Conservation (phyloP, 2,329 filamentous ascomycete genomes). For the Fusarium pseudoanthophilum region DNA sequence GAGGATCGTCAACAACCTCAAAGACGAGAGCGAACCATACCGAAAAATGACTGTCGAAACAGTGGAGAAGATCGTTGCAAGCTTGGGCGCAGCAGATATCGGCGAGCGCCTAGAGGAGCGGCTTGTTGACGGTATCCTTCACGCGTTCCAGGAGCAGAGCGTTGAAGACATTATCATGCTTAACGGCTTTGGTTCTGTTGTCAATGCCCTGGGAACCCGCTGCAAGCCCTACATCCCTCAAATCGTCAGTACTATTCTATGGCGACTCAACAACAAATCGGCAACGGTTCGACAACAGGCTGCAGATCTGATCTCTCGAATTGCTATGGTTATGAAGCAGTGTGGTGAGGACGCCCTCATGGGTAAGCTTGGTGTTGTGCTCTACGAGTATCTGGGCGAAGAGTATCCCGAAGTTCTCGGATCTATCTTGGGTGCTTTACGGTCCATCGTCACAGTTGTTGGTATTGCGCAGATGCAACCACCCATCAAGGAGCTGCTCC, state of each 20-base stretch:
- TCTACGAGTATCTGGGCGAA: slow-evolving; percentile 98
- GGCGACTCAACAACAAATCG: slow-evolving; percentile 97
- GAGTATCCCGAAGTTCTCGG: slow-evolving; percentile 98
- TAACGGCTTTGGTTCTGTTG: slow-evolving; percentile 97
- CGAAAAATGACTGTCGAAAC: slow-evolving; percentile 99
- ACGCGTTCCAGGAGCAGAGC: slow-evolving; percentile 97
- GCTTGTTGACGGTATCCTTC: slow-evolving; percentile 92
- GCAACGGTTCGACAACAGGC: slow-evolving; percentile 96
- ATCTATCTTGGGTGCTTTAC: slow-evolving; percentile 92
- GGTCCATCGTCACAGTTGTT: slow-evolving; percentile 96
- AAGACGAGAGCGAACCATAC: slow-evolving; percentile 97
- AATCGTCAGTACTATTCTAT: slow-evolving; percentile 96
- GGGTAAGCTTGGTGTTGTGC: slow-evolving; percentile 91
- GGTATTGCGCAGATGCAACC: slow-evolving; percentile 99
- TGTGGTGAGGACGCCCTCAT: slow-evolving; percentile 96
- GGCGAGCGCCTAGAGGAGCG: slow-evolving; percentile 92
- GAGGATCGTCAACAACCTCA: slow-evolving; percentile 92
- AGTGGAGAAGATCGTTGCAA: slow-evolving; percentile 94
- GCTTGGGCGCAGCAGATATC: slow-evolving; percentile 92
- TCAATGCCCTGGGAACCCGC: slow-evolving; percentile 91
- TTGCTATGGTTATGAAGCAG: slow-evolving; percentile 99
- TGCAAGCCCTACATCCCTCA: slow-evolving; percentile 98
- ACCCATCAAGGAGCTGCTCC: slow-evolving; percentile 94
- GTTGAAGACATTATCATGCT: slow-evolving; percentile 96
- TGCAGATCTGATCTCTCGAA: slow-evolving; percentile 94